A percentile compares a stretch with the other conserved stretches of the same genome.
These are phyloP conservation scores for Phyllosticta paracitricarpa DNA, from an alignment of 2,329 filamentous ascomycete genomes.

Conservation along the genomic window DNA sequence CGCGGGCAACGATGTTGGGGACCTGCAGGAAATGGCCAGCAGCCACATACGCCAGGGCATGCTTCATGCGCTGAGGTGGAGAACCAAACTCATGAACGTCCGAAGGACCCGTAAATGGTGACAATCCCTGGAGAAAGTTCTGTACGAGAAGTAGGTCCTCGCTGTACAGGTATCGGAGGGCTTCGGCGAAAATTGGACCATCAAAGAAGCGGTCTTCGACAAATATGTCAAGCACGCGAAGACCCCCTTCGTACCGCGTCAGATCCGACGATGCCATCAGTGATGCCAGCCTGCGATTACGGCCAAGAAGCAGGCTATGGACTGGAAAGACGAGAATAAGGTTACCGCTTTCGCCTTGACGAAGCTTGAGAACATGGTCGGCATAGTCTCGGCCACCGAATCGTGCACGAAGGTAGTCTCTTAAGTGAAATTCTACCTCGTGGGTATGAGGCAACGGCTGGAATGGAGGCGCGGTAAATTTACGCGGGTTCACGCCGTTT, in stretches of 20 bases:
- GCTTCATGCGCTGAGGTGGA: slow-evolving; percentile 26
- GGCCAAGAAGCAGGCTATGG: slow-evolving; percentile 25
- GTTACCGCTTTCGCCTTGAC: slow-evolving; percentile 17
- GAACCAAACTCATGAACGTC: slow-evolving; percentile 18
- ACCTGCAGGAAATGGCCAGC: slow-evolving; percentile 51
- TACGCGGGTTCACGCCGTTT: slow-evolving; percentile 7
- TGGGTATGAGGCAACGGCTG: background rate
- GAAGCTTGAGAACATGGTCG: slow-evolving; percentile 26
- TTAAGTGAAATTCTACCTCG: background rate
- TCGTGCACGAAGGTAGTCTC: slow-evolving; percentile 22
- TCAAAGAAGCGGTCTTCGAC: slow-evolving; percentile 7
- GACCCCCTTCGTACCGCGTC: background rate
- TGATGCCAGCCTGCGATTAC: slow-evolving; percentile 25
- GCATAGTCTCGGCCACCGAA: slow-evolving; percentile 27
- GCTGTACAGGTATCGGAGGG: slow-evolving; percentile 28
- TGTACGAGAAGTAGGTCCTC: slow-evolving; percentile 21
- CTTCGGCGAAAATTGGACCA: slow-evolving; percentile 19
- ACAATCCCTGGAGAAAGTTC: slow-evolving; percentile 22
- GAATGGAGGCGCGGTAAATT: background rate
- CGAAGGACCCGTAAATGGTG: slow-evolving; percentile 19
- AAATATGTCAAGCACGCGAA: slow-evolving; percentile 7
- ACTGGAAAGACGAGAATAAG: slow-evolving; percentile 23
- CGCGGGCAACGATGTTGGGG: slow-evolving; percentile 45
- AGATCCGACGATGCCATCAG: slow-evolving; percentile 15
- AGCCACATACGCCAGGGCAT: slow-evolving; percentile 51